These are phyloP conservation scores for Populus simonii DNA, from an alignment of 345 rosid species.

Conservation along the genomic window DNA sequence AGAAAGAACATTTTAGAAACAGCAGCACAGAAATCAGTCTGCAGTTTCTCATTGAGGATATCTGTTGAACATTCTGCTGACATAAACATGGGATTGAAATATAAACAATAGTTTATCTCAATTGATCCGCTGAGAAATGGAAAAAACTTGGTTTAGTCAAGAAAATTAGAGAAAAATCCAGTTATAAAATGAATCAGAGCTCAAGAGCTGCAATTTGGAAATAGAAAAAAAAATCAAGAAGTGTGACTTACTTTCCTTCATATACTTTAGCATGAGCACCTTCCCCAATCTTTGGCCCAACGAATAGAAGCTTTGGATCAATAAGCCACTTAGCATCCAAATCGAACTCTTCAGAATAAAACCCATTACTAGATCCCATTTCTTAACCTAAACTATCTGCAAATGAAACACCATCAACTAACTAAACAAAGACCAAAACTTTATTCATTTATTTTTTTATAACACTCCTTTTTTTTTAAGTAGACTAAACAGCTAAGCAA, in stretches of 20 bases:
- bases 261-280: slow-evolving; percentile 99
- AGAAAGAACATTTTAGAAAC: background rate
- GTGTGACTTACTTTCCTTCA: slow-evolving; percentile 87
- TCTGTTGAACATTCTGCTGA: background rate
- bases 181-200: slow-evolving; percentile 7
- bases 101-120: background rate
- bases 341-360: slow-evolving; percentile 54
- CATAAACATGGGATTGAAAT: no score
- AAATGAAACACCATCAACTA: slow-evolving; percentile 18
- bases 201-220: slow-evolving; percentile 1
- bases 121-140: background rate
- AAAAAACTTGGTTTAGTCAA: background rate
- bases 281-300: slow-evolving; percentile 98
- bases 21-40: background rate
- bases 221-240: slow-evolving; percentile 9
- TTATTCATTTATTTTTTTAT: background rate
- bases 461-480: slow-evolving; percentile 20
- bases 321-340: slow-evolving; percentile 86
- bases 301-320: slow-evolving; percentile 85
- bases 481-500: slow-evolving; percentile 1
- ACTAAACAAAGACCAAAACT: slow-evolving; percentile 14
- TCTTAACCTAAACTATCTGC: slow-evolving; percentile 10
- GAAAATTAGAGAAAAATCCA: background rate
- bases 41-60: background rate
- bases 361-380: slow-evolving; percentile 84